These are phyloP conservation scores for Cystofilobasidium capitatum DNA, from an alignment of 768 basidiomycete species.

Conservation along the genomic window DNA sequence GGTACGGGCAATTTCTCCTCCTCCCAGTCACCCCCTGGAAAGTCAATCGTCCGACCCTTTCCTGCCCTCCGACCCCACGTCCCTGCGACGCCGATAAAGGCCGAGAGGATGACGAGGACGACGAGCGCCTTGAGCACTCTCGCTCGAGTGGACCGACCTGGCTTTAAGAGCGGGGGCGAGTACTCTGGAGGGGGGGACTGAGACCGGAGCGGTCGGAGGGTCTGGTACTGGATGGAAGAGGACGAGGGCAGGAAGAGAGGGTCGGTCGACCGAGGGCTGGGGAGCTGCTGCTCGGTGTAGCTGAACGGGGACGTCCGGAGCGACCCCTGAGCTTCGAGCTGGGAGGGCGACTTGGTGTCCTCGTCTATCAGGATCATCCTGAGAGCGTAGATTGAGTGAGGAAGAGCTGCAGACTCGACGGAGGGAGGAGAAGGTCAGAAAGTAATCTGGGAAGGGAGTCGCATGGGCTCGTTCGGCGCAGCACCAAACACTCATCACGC, in stretches of 20 bases:
- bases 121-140: background rate
- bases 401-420: too few relatives aligned
- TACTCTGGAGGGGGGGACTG: background rate
- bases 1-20: background rate
- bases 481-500: too few relatives aligned
- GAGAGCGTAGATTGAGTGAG: too few relatives aligned
- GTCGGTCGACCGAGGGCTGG: background rate
- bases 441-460: too few relatives aligned
- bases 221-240: too few relatives aligned
- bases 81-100: background rate
- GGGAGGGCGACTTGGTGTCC: background rate
- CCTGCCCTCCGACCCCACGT: too few relatives aligned
- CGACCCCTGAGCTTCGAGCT: background rate
- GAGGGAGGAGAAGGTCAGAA: too few relatives aligned
- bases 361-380: conserved; percentile 6
- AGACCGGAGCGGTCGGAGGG: background rate
- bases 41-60: too few relatives aligned
- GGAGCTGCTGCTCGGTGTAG: background rate
- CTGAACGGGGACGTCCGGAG: background rate
- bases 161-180: background rate
- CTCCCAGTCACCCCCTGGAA: background rate
- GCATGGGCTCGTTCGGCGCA: too few relatives aligned
- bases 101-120: background rate
- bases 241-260: background rate
- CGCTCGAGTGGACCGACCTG: background rate